Evolutionary conservation across 306 rosid genomes (phyloP).

Genomic region (Trichosanthes cucumerina): DNA sequence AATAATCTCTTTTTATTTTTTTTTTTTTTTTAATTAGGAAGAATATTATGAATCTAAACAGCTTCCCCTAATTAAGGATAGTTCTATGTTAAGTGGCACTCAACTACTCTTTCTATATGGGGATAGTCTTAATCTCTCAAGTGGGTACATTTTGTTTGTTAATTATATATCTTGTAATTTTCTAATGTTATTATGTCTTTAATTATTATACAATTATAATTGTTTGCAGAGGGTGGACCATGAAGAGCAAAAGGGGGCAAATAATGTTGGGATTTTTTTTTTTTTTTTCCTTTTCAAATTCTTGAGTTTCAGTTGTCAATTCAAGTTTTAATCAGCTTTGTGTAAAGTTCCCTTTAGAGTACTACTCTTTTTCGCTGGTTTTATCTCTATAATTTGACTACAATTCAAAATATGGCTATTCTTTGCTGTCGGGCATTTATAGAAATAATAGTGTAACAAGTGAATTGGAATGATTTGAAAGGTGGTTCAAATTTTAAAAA

Average conservation of each 20-base stretch:
- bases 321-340: slow-evolving; percentile 3
- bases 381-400: neutral
- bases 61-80: neutral
- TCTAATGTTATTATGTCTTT: neutral
- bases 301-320: slow-evolving; percentile 2
- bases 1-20: neutral
- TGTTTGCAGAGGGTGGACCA: neutral
- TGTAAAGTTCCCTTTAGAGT: neutral
- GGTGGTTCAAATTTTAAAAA: neutral
- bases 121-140: neutral
- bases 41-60: neutral
- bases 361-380: neutral
- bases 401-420: neutral
- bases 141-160: neutral
- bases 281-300: neutral
- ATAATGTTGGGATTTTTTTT: neutral
- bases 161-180: neutral
- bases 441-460: neutral
- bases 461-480: neutral
- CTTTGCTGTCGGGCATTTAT: neutral
- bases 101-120: neutral
- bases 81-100: neutral
- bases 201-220: neutral
- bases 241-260: neutral
- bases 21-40: neutral